Base-by-base conservation (phyloP, 1,139 yeast genomes). In the Barnettozyma hawaiiensis region DNA sequence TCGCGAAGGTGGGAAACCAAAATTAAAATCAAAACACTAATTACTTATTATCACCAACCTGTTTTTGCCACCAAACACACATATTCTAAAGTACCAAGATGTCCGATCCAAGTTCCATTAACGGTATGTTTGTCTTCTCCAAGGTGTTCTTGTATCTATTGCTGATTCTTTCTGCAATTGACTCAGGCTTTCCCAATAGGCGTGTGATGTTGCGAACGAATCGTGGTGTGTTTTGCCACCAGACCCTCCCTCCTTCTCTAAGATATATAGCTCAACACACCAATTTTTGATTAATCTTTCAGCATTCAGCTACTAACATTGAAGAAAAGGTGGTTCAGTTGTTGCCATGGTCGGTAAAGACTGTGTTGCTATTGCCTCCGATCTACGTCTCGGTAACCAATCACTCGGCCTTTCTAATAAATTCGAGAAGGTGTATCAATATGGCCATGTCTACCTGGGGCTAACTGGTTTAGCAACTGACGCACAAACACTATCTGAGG, bases 341-440 rank as follows among this genome's bases (percentile, higher is more conserved):
- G 95, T 94, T 33, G 98, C 98, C 53, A 94, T 94, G 99, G 83
- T 84, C 21, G 99, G 99, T 55, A 90, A 94, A 62, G 97, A 89
- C 57, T 94, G 99, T 69, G 89, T 94, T 47, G 98, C 98, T 37
- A 90, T 94, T 58, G 99, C 97, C 14, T 82, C 94, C 58, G 99
- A 94, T 67, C 71, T 92, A 59, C 81, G 98, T 59, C 73, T 94
- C 51, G 99, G 99, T 27, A 81, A 81, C 63, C 98, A 92, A 65
- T 86, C 97, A 7, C 73, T 92, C 35, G 97, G 97, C 44, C 81
- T 94, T 42, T 74, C 96, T 40, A 89, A 89, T 64, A 83, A 89
- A 60, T 94, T 94, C 63, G 97, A 92, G 60, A 92, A 92, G 70
- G 73, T 94, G 50, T 89, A 90, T 64, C 80, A 78, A 54, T 82